Percentiles rank a stretch among this genome's conserved stretches.
phyloP scores from a whole-genome alignment of 2,329 filamentous ascomycete genomes.

The Fusarium decemcellulare region DNA sequence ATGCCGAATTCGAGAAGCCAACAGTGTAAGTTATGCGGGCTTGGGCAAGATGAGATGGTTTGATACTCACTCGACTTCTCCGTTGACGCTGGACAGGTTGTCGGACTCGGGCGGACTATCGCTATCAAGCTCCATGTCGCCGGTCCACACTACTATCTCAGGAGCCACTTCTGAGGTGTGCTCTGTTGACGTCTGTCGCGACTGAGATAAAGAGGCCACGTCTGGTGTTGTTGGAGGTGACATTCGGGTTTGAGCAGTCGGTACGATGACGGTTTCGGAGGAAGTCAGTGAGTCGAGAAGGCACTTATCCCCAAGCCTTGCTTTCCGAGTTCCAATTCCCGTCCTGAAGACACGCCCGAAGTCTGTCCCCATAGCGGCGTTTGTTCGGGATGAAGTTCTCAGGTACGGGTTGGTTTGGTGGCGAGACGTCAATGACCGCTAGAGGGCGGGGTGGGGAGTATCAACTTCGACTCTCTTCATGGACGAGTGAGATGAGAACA shows the following conservation, averaged over 20 bases:
- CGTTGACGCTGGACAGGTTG: constrained; percentile 39
- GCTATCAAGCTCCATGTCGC: constrained; percentile 53
- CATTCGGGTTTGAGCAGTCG: constrained; percentile 47
- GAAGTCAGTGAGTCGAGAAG: constrained; percentile 45
- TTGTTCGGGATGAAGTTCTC: constrained; percentile 26
- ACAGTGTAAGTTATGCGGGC: background rate
- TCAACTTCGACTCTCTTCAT: constrained; percentile 45
- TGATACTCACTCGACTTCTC: constrained; percentile 47
- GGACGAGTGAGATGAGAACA: constrained; percentile 42
- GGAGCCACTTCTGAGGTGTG: constrained; percentile 54
- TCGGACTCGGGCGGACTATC: constrained; percentile 40
- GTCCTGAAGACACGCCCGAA: constrained; percentile 40
- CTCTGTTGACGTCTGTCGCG: constrained; percentile 53
- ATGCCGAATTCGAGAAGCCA: constrained; percentile 1
- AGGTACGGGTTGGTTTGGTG: constrained; percentile 25
- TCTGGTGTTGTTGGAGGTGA: constrained; percentile 47
- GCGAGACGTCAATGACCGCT: constrained; percentile 32
- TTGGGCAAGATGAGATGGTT: background rate
- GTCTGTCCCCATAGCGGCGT: constrained; percentile 45
- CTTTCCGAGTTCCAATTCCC: constrained; percentile 43
- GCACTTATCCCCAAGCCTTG: constrained; percentile 35
- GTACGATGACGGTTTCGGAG: constrained; percentile 41
- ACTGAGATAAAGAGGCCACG: constrained; percentile 43
- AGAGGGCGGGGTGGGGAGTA: constrained; percentile 34
- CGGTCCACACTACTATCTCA: constrained; percentile 63